Evolutionary conservation across 2,329 filamentous ascomycete species (phyloP), one percentile per base, ranked within the genome.

Genomic region (Beauveria brongniartii): DNA sequence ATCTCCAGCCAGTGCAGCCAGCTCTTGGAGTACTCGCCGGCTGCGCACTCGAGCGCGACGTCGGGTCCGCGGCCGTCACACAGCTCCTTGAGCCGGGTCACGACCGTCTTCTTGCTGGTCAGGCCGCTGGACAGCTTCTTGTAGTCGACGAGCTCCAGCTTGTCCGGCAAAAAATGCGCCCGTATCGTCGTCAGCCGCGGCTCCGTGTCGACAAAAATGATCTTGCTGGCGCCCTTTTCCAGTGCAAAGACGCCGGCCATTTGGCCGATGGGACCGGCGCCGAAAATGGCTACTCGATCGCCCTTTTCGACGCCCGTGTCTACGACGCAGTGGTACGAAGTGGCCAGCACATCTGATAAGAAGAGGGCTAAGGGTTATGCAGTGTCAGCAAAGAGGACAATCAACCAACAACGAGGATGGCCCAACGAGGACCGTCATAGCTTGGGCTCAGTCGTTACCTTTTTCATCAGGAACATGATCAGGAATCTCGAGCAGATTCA

Each of bases 191-290:
- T 83, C 5, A 95, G 77, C 1, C 91, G 81, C 74, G 80, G 84
- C 62, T 83, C 90, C 4, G 82, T 83, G 69, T 96, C 92, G 65
- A 96, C 86, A 64, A 92, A 82, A 66, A 95, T 92, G 64, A 96
- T 81, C 63, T 89, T 82, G 51, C 76, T 81, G 0, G 91, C 91
- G 9, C 90, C 90, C 60, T 91, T 85, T n/a, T 84, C 75, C 61
- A 90, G 78, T 0, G 87, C 84, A 75, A 93, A 95, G 58, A 90
- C 78, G 1, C 87, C 89, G 2, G 81, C 83, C 88, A 95, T 94
- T 69, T 95, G 90, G 0, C 92, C 91, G 56, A 96, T 90, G 0
- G 91, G 92, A 0, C 91, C 91, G 0, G 87, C 90, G n/a, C 91
- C 91, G 63, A 90, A 96, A 63, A 95, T 85, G 40, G 90, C 91